Percentiles rank a stretch among this genome's conserved stretches.
Conservation (phyloP, 768 basidiomycete species). For the Lentinula aciculospora region DNA sequence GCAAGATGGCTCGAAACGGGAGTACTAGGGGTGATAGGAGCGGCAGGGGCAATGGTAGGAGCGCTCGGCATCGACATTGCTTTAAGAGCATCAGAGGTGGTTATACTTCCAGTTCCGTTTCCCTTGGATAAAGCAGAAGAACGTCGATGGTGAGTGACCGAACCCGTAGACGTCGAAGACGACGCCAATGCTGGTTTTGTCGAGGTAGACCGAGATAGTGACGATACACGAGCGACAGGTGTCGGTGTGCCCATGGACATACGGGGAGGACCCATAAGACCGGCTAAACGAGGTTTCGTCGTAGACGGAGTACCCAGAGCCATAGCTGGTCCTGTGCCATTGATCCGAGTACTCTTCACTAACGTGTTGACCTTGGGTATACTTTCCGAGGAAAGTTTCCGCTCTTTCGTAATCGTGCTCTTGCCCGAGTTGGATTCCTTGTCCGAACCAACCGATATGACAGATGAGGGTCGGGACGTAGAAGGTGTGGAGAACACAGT, state of each 20-base stretch:
- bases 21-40: conserved; percentile 11
- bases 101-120: background rate
- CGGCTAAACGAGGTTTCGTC: conserved; percentile 23
- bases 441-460: conserved; percentile 41
- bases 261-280: conserved; percentile 50
- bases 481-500: conserved; percentile 51
- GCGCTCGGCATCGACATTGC: conserved; percentile 16
- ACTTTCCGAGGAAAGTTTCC: conserved; percentile 32
- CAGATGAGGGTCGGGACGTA: conserved; percentile 49
- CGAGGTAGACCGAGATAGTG: conserved; percentile 30
- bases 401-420: conserved; percentile 22
- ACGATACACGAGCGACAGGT: conserved; percentile 26
- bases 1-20: conserved; percentile 25
- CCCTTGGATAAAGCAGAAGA: background rate
- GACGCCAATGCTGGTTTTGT: conserved; percentile 19
- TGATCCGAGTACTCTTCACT: conserved; percentile 46
- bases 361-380: conserved; percentile 31
- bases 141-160: conserved; percentile 8
- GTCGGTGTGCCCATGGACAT: conserved; percentile 34
- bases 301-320: conserved; percentile 11
- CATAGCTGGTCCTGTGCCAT: conserved; percentile 16
- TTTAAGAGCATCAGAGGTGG: background rate
- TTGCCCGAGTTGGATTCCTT: conserved; percentile 15
- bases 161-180: conserved; percentile 22
- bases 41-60: conserved; percentile 15